Base-by-base conservation (phyloP, 2,329 filamentous ascomycete genomes). In the Sarocladiaceae sp. region DNA sequence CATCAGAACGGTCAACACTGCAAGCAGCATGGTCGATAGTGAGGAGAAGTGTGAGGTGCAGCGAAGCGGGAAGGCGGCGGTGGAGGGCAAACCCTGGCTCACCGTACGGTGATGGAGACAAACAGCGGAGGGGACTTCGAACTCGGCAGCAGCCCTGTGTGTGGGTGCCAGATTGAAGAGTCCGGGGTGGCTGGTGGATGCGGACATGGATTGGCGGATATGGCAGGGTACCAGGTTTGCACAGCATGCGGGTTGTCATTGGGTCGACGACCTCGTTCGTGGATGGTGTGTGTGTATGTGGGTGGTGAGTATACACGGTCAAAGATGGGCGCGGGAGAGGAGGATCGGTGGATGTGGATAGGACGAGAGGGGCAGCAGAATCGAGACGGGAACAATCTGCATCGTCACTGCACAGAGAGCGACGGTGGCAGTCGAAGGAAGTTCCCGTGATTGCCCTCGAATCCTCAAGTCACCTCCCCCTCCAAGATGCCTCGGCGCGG, bases 181-280 rank as follows among this genome's bases (percentile, higher is more conserved):
- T 48, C 44, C 23, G 44, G 44, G 44, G 44, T 46, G 44, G 25
- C 44, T 48, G 20, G 44, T 48, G 26, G 44, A 10, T 48, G 26
- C 18, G 5, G 44, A 48, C 44, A 48, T 29, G 44, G 44, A 48
- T 48, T 11, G 25, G n/a, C 44, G 44, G 28, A 48, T 48, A 48
- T 33, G 44, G n/a, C 44, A 23, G 20, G 40, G 17, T 44, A 33
- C 44, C n/a, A 33, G 28, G 44, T 48, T 31, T 48, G 44, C 44
- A 48, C 7, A 11, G 26, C 17, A 48, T 29, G 28, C 10, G 25
- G 26, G n/a, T 33, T 20, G 26, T 48, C 26, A 48, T 48, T 48
- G 44, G 44, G n/a, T 17, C 22, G 44, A 33, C 25, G 25, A n/a
- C 12, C n/a, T 33, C n/a, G 40, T 46, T 17, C 6, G 29, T 8